A percentile compares a stretch with the other conserved stretches of the same genome.
These are phyloP conservation scores for Bombardia bombarda DNA, from an alignment of 495 filamentous ascomycete genomes.

Conservation along the genomic window DNA sequence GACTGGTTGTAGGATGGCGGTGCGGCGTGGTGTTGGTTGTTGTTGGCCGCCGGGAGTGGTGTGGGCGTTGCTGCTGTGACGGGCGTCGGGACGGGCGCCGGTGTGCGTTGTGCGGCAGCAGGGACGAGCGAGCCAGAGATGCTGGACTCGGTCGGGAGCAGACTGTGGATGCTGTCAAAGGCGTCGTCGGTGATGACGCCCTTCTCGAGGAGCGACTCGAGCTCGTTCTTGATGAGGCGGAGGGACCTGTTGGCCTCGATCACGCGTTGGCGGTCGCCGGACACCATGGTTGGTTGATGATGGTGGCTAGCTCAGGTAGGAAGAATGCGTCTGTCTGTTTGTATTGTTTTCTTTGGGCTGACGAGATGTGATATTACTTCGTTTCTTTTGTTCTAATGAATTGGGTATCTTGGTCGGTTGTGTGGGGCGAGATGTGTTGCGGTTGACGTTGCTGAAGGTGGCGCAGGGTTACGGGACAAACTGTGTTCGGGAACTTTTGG, in stretches of 20 bases:
- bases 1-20: slow-evolving; percentile 42
- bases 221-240: slow-evolving; percentile 80
- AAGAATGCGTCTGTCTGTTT: too few species aligned
- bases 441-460: too few species aligned
- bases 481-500: too few species aligned
- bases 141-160: slow-evolving; percentile 62
- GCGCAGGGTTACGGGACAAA: too few species aligned
- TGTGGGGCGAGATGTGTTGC: too few species aligned
- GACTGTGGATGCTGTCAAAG: slow-evolving; percentile 60
- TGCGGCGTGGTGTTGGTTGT: slow-evolving; percentile 4
- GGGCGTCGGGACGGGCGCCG: slow-evolving; percentile 16
- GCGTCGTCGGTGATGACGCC: slow-evolving; percentile 62
- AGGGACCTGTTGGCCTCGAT: slow-evolving; percentile 73
- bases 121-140: slow-evolving; percentile 38
- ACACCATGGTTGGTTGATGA: slow-evolving; percentile 38
- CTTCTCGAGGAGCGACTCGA: slow-evolving; percentile 79
- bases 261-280: slow-evolving; percentile 37
- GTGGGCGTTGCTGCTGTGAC: slow-evolving; percentile 33
- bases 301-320: too few species aligned
- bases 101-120: slow-evolving; percentile 19
- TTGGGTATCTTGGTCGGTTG: too few species aligned
- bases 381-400: too few species aligned
- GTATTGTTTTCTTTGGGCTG: too few species aligned
- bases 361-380: too few species aligned
- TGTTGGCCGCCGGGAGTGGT: slow-evolving; percentile 31